phyloP scores from a whole-genome alignment of 345 rosid species.

The Melaleuca alternifolia region DNA sequence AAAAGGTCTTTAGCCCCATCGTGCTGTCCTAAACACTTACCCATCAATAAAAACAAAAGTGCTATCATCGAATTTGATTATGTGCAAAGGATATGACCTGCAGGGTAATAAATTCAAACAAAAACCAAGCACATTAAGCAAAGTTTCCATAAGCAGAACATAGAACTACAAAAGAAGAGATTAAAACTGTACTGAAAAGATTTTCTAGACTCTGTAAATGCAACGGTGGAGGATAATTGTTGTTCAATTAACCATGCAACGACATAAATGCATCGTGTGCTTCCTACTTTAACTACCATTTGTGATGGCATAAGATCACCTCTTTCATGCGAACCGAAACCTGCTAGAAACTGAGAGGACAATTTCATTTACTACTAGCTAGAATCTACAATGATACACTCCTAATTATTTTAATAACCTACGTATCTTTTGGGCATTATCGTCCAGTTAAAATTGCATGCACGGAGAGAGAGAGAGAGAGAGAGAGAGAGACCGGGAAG shows the following conservation, averaged over 20 bases:
- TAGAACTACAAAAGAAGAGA: not conserved
- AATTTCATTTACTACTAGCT: not conserved
- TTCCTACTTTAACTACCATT: not conserved
- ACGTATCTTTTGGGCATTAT: not conserved
- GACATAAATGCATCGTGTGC: not conserved
- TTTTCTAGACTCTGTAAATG: not conserved
- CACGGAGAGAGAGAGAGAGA: not conserved
- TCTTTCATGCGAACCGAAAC: not conserved
- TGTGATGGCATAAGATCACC: not conserved
- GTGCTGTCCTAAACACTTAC: not conserved
- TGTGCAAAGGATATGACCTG: slow-evolving; percentile 91
- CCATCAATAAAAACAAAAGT: not conserved
- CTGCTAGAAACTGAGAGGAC: not conserved
- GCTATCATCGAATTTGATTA: not conserved
- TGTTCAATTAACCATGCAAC: not conserved
- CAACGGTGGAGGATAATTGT: not conserved
- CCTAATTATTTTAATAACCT: not conserved
- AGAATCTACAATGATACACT: not conserved
- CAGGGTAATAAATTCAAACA: slow-evolving; percentile 1
- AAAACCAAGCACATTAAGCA: not conserved
- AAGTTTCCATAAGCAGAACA: not conserved
- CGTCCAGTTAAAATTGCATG: not conserved
- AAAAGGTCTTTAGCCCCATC: not conserved
- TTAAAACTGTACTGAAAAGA: not conserved
- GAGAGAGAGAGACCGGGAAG: slow-evolving; percentile 44